phyloP scores from a whole-genome alignment of 2,329 filamentous ascomycete genomes.

The Myotisia sp. region DNA sequence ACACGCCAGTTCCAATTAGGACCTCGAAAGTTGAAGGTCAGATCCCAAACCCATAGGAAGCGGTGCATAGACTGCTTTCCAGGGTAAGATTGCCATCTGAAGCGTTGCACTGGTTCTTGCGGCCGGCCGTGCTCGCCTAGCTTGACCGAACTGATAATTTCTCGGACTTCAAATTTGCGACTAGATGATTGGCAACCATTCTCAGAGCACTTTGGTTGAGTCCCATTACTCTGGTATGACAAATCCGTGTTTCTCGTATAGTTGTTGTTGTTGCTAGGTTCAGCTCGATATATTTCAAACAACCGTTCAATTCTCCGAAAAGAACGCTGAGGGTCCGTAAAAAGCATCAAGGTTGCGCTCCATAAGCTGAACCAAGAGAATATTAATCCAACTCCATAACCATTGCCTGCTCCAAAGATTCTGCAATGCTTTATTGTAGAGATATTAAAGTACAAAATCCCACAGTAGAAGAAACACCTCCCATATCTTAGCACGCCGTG shows the following conservation, averaged over 20 bases:
- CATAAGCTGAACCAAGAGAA: slow-evolving; percentile 42
- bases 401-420: slow-evolving; percentile 36
- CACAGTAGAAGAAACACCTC: slow-evolving; percentile 33
- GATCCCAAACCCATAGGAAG: slow-evolving; percentile 43
- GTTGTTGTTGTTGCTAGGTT: not conserved
- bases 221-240: not conserved
- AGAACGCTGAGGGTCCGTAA: slow-evolving; percentile 41
- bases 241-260: not conserved
- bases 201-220: not conserved
- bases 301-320: slow-evolving; percentile 42
- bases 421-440: slow-evolving; percentile 30
- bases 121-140: not conserved
- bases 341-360: slow-evolving; percentile 38
- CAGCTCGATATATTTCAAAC: slow-evolving; percentile 8
- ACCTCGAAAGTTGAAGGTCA: slow-evolving; percentile 45
- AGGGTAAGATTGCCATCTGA: slow-evolving; percentile 44
- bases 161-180: not conserved
- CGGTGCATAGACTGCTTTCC: slow-evolving; percentile 37
- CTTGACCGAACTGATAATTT: not conserved
- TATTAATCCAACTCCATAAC: slow-evolving; percentile 42
- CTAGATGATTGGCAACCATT: not conserved
- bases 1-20: slow-evolving; percentile 47
- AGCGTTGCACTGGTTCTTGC: slow-evolving; percentile 10
- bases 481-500: slow-evolving; percentile 19
- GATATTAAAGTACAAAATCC: slow-evolving; percentile 29